Base-by-base conservation (phyloP, 202 grass and related monocot genomes). In the Thinopyrum obtusiflorum region DNA sequence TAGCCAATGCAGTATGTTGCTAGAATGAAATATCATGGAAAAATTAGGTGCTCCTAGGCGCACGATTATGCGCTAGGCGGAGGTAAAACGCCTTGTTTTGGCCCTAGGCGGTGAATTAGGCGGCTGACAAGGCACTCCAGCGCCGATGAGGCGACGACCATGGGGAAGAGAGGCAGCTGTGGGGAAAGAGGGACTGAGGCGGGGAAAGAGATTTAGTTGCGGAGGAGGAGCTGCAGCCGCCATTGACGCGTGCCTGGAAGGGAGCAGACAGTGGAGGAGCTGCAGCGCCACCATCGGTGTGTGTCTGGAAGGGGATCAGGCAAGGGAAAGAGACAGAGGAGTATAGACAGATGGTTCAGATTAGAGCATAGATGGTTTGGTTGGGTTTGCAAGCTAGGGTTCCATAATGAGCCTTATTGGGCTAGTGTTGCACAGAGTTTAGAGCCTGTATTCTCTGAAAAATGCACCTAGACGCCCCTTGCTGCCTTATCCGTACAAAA, bases 1-100 rank as follows among this genome's bases (percentile, higher is more conserved):
- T 82, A 87, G 15, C 32, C 44, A 87, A 24, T 82, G 33, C 44
- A 61, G 49, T 47, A 15, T 12, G 59, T 36, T 23, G 61, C 29
- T 67, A 57, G 15, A 32, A 44, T 25, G 63, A 69, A 68, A 83
- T 42, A 55, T 55, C 49, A 20, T 59, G 53, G 53, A 59, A 59
- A 57, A 59, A 21, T 59, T 59, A 59, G 53, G 53, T 59, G 53
- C 53, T 59, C 20, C 53, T 21, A 59, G 53, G 18, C 53, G 53
- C 53, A 59, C 53, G 53, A 20, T 59, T 59, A 59, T 7, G 53
- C 20, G 20, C 20, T 9, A 21, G 53, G 53, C 53, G 53, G 53
- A 59, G 53, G 53, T 21, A 59, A 59, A 59, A 20, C 53, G 7
- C 15, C 17, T 53, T 18, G 49, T 18, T 53, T 53, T 53, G 53